Base-by-base conservation (phyloP, 2,329 filamentous ascomycete species). In the Fusarium sp. region DNA sequence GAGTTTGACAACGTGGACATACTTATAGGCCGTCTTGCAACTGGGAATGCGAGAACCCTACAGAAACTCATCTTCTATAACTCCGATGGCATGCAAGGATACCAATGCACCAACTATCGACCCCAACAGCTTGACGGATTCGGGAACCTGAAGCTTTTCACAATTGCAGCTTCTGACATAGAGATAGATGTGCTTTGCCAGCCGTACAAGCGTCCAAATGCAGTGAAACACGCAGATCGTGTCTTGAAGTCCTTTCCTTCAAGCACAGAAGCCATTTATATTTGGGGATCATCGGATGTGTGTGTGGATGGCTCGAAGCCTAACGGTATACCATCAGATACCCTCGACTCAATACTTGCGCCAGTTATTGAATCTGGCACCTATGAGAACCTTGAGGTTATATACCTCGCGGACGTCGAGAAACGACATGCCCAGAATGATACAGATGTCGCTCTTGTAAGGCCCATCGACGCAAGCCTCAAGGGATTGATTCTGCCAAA, bases 381-480 rank as follows among this genome's bases (percentile, higher is more conserved):
- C 2, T 42, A 36, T 36, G 16, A 51, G 48, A 35, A 66, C 6
- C 68, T 74, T 2, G 55, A 51, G n/a, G 69, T 41, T 33, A 9
- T 75, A 0, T 75, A 75, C 26, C 26, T 75, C 5, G 33, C 75
- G 13, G 22, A 55, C 1, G 45, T 67, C 2, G 73, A 75, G 22
- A 28, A 30, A 7, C 10, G 60, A 7, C 41, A 59, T 4, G 8
- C n/a, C 2, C 28, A 3, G 7, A 6, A 33, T 3, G 10, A 16
- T 10, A 10, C 6, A 20, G 6, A 12, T 5, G 1, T 7, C 22
- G 1, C 11, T 3, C 18, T 3, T 11, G 9, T 1, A 3, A 13
- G 8, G 5, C 3, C 28, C 7, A 10, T 33, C 10, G 16, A 18
- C 3, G 38, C 20, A 1, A 45, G 50, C 2, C 45, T 22, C 3